These are phyloP conservation scores for Agrocybe pediades DNA, from an alignment of 768 basidiomycete species.

Conservation along the genomic window DNA sequence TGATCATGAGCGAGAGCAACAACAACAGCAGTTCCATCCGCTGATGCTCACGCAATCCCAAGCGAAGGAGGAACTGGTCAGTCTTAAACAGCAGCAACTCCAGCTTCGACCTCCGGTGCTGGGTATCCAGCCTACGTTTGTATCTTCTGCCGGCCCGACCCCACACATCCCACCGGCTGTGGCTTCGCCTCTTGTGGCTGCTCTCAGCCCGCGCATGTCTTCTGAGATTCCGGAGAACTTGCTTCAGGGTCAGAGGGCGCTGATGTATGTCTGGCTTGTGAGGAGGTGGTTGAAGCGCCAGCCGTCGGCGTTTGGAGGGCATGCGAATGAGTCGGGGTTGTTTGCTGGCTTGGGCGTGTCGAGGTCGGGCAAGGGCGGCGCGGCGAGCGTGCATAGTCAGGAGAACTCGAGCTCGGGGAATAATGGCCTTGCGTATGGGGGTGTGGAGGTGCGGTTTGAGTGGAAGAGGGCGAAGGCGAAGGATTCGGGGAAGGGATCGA, in stretches of 20 bases:
- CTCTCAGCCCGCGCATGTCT: conserved; percentile 17
- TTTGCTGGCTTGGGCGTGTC: conserved; percentile 13
- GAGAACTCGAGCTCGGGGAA: conserved; percentile 10
- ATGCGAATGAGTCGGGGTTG: conserved; percentile 37
- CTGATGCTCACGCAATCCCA: conserved; percentile 14
- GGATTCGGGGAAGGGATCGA: conserved; percentile 24
- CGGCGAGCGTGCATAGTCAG: conserved; percentile 14
- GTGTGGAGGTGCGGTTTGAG: conserved; percentile 76
- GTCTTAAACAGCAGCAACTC: conserved; percentile 28
- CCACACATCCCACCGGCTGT: conserved; percentile 16
- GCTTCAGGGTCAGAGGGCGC: conserved; percentile 32
- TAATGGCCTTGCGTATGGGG: conserved; percentile 28
- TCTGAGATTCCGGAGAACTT: conserved; percentile 22
- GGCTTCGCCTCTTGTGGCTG: conserved; percentile 25
- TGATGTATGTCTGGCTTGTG: conserved; percentile 78
- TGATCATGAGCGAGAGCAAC: conserved; percentile 6
- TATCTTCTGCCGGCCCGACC: conserved; percentile 45
- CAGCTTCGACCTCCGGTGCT: conserved; percentile 46
- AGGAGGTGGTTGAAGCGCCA: conserved; percentile 71
- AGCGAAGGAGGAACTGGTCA: conserved; percentile 10
- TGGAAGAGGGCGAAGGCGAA: conserved; percentile 63
- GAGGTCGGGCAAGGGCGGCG: conserved; percentile 19
- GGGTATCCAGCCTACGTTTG: conserved; percentile 69
- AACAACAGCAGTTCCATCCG: conserved; percentile 6
- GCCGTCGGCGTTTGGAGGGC: conserved; percentile 37